Base-by-base conservation (phyloP, 495 filamentous ascomycete genomes). In the Talaromyces liani region DNA sequence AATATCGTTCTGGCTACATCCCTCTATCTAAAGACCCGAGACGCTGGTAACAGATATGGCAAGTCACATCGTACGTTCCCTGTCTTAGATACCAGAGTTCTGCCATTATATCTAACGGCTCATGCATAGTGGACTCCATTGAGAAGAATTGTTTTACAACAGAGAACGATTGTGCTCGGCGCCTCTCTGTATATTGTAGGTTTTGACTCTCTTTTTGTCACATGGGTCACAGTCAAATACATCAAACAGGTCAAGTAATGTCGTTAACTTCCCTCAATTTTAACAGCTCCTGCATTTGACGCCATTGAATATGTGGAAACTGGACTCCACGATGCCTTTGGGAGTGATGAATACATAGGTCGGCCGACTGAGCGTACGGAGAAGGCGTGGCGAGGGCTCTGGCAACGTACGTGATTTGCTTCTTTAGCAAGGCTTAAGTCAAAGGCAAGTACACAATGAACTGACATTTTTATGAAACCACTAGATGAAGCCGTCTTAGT, bases 141-240 rank as follows among this genome's bases (percentile, higher is more conserved):
- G 33, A 36, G 33, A 36, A 8, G 8, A 36, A 6, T 36, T 36
- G 5, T 53, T 25, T 20, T 25, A 53, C 24, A 18, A 27, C 54
- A 27, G 54, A 57, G 22, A 57, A 57, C 22, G 54, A 57, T 16
- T 57, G 54, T 57, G 29, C 29, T 57, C 54, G 16, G 54, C 54
- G 24, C 18, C 54, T 57, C 29, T 57, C 54, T 25, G 18, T 16
- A 57, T 57, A 57, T 18, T 25, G 54, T 57, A 16, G 22, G 54
- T 57, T 24, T 27, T 27, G 18, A 22, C 14, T 24, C 24, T 27
- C 7, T 57, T 25, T 18, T 27, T 57, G 14, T 25, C 18, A 57
- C 9, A 24, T 57, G 6, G 54, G 31, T 27, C 18, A 25, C 16
- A 16, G 24, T 25, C 14, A 22, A 25, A 36, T 36, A 36, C 10